Conservation (phyloP, 2,329 filamentous ascomycete species). For the Cladorrhinum sp. region DNA sequence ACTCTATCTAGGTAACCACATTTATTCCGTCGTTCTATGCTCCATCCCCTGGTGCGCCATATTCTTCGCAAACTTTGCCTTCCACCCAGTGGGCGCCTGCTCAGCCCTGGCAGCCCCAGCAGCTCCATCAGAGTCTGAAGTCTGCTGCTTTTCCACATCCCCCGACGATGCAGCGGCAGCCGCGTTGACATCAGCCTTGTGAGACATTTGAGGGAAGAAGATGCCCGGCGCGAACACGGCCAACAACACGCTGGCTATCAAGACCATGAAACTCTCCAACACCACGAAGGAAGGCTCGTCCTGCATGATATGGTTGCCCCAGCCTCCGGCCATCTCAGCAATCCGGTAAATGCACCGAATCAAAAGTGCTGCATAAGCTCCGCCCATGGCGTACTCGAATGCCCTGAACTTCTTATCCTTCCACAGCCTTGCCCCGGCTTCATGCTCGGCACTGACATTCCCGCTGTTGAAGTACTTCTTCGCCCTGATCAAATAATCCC, state of each 20-base stretch:
- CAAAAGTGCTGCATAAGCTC: slow-evolving; percentile 45
- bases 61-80: not conserved
- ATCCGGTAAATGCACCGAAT: slow-evolving; percentile 56
- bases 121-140: slow-evolving; percentile 1
- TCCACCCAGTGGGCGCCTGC: not conserved
- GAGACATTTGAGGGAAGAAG: slow-evolving; percentile 53
- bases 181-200: not conserved
- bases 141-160: slow-evolving; percentile 11
- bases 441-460: slow-evolving; percentile 27
- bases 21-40: not conserved
- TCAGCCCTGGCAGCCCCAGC: not conserved
- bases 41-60: not conserved
- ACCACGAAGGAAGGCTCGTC: slow-evolving; percentile 58
- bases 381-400: slow-evolving; percentile 43
- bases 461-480: slow-evolving; percentile 35
- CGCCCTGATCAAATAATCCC: slow-evolving; percentile 46
- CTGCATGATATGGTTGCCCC: slow-evolving; percentile 63
- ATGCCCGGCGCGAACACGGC: slow-evolving; percentile 54
- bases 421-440: slow-evolving; percentile 39
- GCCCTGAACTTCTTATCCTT: slow-evolving; percentile 39
- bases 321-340: slow-evolving; percentile 63
- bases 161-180: not conserved
- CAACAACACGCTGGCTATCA: slow-evolving; percentile 48
- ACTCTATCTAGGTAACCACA: not conserved
- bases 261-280: slow-evolving; percentile 53